These are phyloP conservation scores for Juglanconis juglandina DNA, from an alignment of 2,329 filamentous ascomycete species.

Conservation along the genomic window DNA sequence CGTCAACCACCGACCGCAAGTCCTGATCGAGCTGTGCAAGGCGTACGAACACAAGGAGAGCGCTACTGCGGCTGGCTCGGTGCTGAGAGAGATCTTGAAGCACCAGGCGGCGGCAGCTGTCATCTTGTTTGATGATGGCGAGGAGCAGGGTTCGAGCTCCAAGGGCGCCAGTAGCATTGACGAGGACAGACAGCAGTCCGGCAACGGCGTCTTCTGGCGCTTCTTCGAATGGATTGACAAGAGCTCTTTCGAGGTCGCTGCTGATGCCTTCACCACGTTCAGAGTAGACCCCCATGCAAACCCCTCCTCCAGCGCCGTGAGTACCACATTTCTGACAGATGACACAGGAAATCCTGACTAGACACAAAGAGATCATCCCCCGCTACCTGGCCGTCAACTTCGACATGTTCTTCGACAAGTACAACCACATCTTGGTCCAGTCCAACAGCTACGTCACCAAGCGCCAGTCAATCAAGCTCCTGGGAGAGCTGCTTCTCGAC, in stretches of 20 bases:
- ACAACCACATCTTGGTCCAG: conserved; percentile 83
- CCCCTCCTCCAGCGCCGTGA: background rate
- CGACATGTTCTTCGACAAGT: conserved; percentile 85
- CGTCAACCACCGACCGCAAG: conserved; percentile 78
- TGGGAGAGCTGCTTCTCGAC: conserved; percentile 91
- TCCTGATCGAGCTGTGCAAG: conserved; percentile 82
- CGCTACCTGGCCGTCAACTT: conserved; percentile 88
- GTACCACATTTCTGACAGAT: background rate
- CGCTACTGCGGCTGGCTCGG: conserved; percentile 84
- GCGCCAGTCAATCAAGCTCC: conserved; percentile 92
- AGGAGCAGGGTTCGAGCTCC: conserved; percentile 65
- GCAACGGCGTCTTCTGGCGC: conserved; percentile 87
- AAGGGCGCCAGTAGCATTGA: conserved; percentile 76
- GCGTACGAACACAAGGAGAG: conserved; percentile 90
- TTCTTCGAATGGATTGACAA: conserved; percentile 98
- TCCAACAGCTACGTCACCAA: conserved; percentile 98
- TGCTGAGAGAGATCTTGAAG: conserved; percentile 83
- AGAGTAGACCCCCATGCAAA: conserved; percentile 54
- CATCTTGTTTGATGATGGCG: conserved; percentile 87
- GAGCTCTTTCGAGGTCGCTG: conserved; percentile 92
- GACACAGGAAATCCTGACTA: conserved; percentile 80
- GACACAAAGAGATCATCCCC: conserved; percentile 87
- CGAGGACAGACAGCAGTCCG: conserved; percentile 69
- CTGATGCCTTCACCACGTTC: conserved; percentile 97
- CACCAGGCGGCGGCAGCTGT: conserved; percentile 87